phyloP scores from a whole-genome alignment of 1,139 yeast genomes.

The Hansenula lynferdii region DNA sequence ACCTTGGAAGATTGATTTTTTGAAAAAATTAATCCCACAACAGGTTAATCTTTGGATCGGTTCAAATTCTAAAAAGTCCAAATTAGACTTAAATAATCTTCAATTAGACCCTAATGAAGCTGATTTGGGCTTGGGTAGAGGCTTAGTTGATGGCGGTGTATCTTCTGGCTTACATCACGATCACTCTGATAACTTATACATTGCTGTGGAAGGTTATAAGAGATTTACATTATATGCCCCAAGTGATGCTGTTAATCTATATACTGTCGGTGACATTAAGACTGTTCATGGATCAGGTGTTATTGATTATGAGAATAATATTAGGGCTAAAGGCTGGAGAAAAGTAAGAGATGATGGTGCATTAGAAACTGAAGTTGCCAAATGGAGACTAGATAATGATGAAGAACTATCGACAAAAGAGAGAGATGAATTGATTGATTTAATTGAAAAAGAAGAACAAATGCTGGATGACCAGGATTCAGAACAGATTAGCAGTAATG shows the following conservation, averaged over 20 bases:
- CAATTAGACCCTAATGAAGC: conserved; percentile 18
- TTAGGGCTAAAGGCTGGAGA: conserved; percentile 53
- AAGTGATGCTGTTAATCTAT: conserved; percentile 47
- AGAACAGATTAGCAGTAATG: conserved; percentile 16
- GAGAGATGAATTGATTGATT: conserved; percentile 15
- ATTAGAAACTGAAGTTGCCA: conserved; percentile 39
- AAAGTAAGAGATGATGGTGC: conserved; percentile 62
- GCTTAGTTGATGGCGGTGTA: conserved; percentile 48
- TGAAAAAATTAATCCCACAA: conserved; percentile 49
- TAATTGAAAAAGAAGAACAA: conserved; percentile 20
- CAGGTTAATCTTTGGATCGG: conserved; percentile 78
- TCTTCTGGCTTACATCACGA: conserved; percentile 81
- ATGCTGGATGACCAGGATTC: conserved; percentile 15
- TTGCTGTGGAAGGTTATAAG: conserved; percentile 55
- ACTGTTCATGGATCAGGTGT: conserved; percentile 54
- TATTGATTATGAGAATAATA: conserved; percentile 53
- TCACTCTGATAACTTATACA: conserved; percentile 69
- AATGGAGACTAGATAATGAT: conserved; percentile 21
- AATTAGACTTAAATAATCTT: conserved; percentile 10
- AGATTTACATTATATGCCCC: conserved; percentile 66
- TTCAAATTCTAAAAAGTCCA: conserved; percentile 16
- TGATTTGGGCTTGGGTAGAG: conserved; percentile 44
- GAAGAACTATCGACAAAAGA: conserved; percentile 6
- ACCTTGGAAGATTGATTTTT: conserved; percentile 39
- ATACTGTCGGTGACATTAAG: conserved; percentile 55